phyloP scores from a whole-genome alignment of 805 yeast genomes.

The Kazachstania martiniae region DNA sequence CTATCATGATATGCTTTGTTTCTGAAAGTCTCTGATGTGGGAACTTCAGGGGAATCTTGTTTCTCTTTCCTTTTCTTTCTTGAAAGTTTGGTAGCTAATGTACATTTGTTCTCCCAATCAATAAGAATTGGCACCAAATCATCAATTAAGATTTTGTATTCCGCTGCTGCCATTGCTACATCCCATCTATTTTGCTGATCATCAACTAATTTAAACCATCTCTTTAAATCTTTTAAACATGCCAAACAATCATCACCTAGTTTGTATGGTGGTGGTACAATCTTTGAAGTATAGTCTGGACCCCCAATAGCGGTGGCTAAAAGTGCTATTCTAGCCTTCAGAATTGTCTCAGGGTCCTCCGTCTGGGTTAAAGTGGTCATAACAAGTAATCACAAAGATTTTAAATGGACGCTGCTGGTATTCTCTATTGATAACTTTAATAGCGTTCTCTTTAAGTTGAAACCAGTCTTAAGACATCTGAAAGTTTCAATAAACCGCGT shows the following conservation, averaged over 20 bases:
- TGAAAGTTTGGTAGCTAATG: constrained; percentile 13
- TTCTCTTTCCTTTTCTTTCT: constrained; percentile 11
- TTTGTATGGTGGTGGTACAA: constrained; percentile 46
- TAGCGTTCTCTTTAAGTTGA: no score
- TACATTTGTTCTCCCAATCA: constrained; percentile 49
- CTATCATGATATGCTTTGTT: constrained; percentile 34
- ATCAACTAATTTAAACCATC: constrained; percentile 82
- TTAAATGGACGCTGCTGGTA: no score
- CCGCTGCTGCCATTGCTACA: constrained; percentile 83
- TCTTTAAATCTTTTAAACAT: constrained; percentile 75
- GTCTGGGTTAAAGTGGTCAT: constrained; percentile 1
- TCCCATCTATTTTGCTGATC: constrained; percentile 58
- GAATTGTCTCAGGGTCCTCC: constrained; percentile 19
- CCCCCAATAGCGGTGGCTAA: constrained; percentile 90
- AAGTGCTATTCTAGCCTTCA: constrained; percentile 66
- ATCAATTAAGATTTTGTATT: constrained; percentile 56
- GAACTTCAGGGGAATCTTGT: no score
- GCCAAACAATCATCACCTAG: constrained; percentile 73
- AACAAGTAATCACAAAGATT: no score
- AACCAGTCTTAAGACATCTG: no score
- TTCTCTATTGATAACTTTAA: no score
- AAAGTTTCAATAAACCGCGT: no score
- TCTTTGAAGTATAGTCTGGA: constrained; percentile 49
- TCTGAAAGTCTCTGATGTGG: constrained; percentile 10
- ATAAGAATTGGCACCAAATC: constrained; percentile 69